Conservation (phyloP, 192 early-diverging fungal species). For the Coemansia sp. region DNA sequence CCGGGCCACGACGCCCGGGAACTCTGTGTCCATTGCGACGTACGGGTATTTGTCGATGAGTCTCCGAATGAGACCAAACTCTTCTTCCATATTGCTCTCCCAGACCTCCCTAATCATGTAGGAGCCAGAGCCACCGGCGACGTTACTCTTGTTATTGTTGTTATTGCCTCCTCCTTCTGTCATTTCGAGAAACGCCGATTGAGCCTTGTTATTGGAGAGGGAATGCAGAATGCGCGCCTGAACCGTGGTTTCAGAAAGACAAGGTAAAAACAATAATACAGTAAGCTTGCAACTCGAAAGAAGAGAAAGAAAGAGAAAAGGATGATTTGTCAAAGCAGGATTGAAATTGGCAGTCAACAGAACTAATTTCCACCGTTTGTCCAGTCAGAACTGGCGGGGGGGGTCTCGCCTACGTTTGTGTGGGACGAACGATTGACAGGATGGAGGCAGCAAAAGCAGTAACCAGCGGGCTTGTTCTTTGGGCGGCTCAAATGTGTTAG, state of each 20-base stretch:
- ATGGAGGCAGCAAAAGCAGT: no score
- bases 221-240: neutral
- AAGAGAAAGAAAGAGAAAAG: neutral
- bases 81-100: conserved; percentile 94
- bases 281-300: neutral
- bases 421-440: no score
- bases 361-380: no score
- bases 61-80: conserved; percentile 83
- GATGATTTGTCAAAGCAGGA: neutral
- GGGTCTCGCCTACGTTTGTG: no score
- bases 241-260: neutral
- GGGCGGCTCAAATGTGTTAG: no score
- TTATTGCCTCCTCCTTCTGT: neutral
- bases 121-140: conserved; percentile 8
- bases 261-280: no score
- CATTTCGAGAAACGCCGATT: neutral
- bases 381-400: no score
- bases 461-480: neutral
- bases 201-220: neutral
- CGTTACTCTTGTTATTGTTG: neutral
- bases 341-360: no score
- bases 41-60: conserved; percentile 91
- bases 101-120: conserved; percentile 79
- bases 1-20: conserved; percentile 96
- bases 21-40: conserved; percentile 99